Conservation (phyloP, 1,284 basidiomycete species). For the Cerrena zonata region DNA sequence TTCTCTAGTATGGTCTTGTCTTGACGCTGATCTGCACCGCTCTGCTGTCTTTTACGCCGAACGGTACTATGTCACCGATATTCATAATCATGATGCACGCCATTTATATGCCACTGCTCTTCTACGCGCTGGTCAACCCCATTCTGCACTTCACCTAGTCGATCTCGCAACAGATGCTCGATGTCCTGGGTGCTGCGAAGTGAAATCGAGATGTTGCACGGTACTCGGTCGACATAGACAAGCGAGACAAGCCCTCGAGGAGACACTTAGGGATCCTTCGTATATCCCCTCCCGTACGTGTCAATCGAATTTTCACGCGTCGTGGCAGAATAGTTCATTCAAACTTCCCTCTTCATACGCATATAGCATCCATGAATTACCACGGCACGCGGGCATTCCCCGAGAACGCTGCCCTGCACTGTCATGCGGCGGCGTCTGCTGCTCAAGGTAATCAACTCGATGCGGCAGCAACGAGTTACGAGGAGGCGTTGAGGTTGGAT, state of each 20-base stretch:
- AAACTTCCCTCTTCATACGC: conserved; percentile 8
- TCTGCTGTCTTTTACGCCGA: conserved; percentile 80
- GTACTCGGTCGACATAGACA: conserved; percentile 65
- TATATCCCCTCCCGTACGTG: conserved; percentile 54
- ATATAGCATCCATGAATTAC: conserved; percentile 44
- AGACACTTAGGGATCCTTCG: conserved; percentile 44
- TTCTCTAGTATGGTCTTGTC: conserved; percentile 67
- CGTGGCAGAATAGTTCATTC: neutral
- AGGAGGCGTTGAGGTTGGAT: conserved; percentile 66
- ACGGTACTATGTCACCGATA: conserved; percentile 65
- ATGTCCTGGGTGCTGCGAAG: conserved; percentile 73
- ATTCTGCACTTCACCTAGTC: conserved; percentile 72
- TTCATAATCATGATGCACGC: conserved; percentile 70
- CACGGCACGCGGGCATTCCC: conserved; percentile 52
- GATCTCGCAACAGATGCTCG: conserved; percentile 49
- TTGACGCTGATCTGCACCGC: conserved; percentile 69
- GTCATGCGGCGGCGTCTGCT: conserved; percentile 66
- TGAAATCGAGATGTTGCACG: conserved; percentile 74
- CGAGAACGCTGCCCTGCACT: conserved; percentile 60
- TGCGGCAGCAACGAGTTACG: conserved; percentile 67
- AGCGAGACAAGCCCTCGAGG: conserved; percentile 66
- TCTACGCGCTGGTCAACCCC: conserved; percentile 66
- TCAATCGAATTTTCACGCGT: neutral
- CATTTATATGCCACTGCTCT: conserved; percentile 80
- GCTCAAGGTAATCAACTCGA: conserved; percentile 71